These are phyloP conservation scores for Solanum gandarillasii DNA, from an alignment of 257 asterid genomes.

Conservation along the genomic window DNA sequence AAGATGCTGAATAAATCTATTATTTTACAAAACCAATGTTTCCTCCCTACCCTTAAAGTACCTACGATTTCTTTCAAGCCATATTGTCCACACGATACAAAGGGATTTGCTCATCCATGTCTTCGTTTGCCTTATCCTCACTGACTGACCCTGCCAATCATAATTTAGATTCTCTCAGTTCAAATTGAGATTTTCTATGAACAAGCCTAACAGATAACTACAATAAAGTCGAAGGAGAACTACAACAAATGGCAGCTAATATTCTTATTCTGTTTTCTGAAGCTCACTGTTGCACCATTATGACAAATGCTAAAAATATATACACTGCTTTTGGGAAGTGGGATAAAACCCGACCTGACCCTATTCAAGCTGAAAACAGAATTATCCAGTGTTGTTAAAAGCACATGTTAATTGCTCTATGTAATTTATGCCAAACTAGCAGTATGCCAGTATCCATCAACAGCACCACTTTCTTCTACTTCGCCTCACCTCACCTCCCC, in stretches of 20 bases:
- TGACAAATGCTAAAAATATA: neutral
- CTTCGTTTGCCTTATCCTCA: neutral
- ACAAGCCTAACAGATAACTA: neutral
- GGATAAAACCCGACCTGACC: neutral
- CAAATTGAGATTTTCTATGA: neutral
- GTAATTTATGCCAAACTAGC: neutral
- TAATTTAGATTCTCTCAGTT: neutral
- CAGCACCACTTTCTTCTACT: neutral
- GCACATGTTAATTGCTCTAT: neutral
- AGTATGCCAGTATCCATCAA: neutral
- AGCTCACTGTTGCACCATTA: neutral
- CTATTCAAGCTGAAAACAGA: neutral
- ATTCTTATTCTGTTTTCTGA: neutral
- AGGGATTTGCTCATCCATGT: neutral
- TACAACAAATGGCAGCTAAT: neutral
- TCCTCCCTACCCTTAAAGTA: neutral
- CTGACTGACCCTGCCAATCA: conserved; percentile 2
- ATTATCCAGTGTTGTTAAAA: neutral
- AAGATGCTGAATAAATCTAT: neutral
- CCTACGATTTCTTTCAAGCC: neutral
- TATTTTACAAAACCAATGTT: neutral
- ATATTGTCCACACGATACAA: neutral
- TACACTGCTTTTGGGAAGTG: neutral
- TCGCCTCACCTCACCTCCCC: neutral
- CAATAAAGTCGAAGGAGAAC: neutral